phyloP scores from a whole-genome alignment of 306 rosid genomes.

The Quercus variabilis region DNA sequence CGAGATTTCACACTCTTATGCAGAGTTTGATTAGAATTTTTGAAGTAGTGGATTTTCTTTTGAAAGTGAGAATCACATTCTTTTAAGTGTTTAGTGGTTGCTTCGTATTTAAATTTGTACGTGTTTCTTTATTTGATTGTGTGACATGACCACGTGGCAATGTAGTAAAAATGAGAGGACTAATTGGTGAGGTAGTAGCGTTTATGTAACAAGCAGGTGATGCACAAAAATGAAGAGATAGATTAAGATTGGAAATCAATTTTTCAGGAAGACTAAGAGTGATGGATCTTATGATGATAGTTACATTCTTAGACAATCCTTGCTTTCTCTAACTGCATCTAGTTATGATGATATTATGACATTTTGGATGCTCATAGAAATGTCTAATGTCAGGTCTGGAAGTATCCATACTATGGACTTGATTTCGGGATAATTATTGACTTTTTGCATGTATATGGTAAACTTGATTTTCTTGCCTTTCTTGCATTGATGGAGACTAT shows the following conservation, averaged over 20 bases:
- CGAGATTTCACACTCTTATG: not conserved
- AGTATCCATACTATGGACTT: not conserved
- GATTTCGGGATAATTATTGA: not conserved
- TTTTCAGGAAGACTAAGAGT: no score
- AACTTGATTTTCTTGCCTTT: not conserved
- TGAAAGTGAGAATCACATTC: not conserved
- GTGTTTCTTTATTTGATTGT: not conserved
- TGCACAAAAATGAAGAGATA: no score
- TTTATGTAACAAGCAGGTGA: no score
- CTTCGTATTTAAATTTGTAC: not conserved
- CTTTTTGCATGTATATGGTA: no score
- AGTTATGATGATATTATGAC: not conserved
- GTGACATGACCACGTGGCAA: not conserved
- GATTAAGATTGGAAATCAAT: no score
- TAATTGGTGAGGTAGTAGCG: not conserved
- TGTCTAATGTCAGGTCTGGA: not conserved
- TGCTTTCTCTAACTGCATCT: not conserved
- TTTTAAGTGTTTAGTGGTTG: not conserved
- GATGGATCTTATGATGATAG: no score
- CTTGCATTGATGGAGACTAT: not conserved
- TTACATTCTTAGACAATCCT: not conserved
- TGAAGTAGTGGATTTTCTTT: not conserved
- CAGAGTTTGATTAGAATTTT: not conserved
- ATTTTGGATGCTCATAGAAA: not conserved
- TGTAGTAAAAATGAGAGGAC: not conserved